Percentiles rank a stretch among this genome's conserved stretches.
phyloP scores from a whole-genome alignment of 2,329 filamentous ascomycete genomes.

The Cladophialophora yegresii region DNA sequence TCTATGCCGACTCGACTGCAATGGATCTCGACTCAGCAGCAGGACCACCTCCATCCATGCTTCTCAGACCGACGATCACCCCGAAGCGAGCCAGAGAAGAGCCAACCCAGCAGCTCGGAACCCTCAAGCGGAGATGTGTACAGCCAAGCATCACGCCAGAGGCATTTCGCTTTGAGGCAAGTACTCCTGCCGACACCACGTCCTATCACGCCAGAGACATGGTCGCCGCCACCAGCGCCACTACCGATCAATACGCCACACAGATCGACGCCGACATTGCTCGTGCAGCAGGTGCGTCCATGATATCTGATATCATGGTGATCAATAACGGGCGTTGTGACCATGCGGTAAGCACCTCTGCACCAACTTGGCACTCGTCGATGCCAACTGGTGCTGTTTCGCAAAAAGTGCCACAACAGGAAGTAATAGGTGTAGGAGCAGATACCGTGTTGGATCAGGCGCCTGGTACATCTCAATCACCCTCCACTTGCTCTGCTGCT shows the following conservation, averaged over 20 bases:
- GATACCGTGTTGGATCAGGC: background rate
- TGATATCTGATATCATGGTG: background rate
- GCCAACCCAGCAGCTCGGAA: background rate
- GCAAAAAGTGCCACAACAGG: background rate
- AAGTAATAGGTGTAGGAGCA: background rate
- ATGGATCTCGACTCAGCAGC: too few relatives aligned
- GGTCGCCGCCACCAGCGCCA: too few relatives aligned
- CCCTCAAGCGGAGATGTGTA: constrained; percentile 3
- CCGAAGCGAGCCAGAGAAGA: background rate
- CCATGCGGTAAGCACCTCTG: background rate
- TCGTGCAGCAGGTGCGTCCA: background rate
- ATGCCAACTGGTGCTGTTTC: background rate
- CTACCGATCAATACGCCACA: background rate
- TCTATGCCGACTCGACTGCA: too few relatives aligned
- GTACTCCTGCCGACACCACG: background rate
- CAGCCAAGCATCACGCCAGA: background rate
- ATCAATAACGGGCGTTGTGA: background rate
- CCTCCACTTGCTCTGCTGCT: background rate
- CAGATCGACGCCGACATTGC: background rate
- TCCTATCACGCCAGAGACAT: background rate
- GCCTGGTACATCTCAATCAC: background rate
- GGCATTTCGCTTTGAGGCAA: background rate
- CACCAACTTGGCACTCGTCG: background rate
- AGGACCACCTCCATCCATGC: background rate
- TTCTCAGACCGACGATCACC: background rate